phyloP scores from a whole-genome alignment of 371 early-diverging fungal species.

The Mortierella sp. region DNA sequence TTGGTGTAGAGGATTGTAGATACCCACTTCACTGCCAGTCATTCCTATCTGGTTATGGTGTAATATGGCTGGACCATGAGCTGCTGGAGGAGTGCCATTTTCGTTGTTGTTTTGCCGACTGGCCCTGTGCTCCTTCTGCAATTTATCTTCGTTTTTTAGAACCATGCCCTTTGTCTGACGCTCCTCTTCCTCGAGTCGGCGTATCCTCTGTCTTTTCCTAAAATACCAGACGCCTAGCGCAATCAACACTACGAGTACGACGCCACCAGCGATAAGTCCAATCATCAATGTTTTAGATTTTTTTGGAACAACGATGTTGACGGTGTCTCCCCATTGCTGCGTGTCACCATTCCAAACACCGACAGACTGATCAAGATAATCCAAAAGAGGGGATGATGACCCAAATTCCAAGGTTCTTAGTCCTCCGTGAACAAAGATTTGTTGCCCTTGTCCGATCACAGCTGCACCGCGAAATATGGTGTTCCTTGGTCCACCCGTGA shows the following conservation, averaged over 20 bases:
- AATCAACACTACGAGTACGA: slow-evolving; percentile 13
- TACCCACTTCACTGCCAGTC: not conserved
- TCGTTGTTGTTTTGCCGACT: slow-evolving; percentile 4
- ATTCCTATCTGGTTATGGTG: not conserved
- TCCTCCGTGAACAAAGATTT: slow-evolving; percentile 51
- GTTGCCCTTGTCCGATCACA: slow-evolving; percentile 35
- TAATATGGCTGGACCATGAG: not conserved
- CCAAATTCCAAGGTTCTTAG: slow-evolving; percentile 22
- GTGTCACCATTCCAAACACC: slow-evolving; percentile 40
- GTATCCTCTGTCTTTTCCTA: slow-evolving; percentile 15
- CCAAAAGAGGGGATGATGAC: not conserved
- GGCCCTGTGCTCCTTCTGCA: slow-evolving; percentile 42
- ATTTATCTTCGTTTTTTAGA: slow-evolving; percentile 41
- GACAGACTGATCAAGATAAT: slow-evolving; percentile 20
- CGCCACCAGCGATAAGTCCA: slow-evolving; percentile 39
- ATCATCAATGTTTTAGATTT: slow-evolving; percentile 42
- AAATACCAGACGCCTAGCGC: slow-evolving; percentile 27
- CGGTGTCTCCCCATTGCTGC: slow-evolving; percentile 23
- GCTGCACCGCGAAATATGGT: slow-evolving; percentile 41
- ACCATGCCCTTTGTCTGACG: slow-evolving; percentile 39
- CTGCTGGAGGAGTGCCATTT: not conserved
- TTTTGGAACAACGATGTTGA: slow-evolving; percentile 17
- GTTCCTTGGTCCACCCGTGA: slow-evolving; percentile 34
- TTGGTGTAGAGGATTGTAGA: not conserved
- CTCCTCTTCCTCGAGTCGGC: slow-evolving; percentile 42